Evolutionary conservation across 208 protist genomes (phyloP), one percentile per base, ranked within the genome.

Genomic region (Leishmania tarentolae): DNA sequence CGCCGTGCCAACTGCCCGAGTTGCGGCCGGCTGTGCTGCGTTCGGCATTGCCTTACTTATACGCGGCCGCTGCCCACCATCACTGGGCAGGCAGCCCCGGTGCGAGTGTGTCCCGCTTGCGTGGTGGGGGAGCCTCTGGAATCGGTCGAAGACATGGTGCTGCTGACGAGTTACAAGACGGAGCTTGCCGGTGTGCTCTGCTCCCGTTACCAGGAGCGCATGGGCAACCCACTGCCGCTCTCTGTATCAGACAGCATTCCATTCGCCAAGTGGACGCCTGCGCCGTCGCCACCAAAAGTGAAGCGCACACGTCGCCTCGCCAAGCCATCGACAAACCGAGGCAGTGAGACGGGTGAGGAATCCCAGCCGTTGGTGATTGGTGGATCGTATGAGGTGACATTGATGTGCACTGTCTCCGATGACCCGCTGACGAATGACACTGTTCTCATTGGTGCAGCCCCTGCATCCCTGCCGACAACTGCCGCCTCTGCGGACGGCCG

Each of bases 1-100:
- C 88, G 83, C 59, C 93, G 89, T 4, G 85, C 85, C 40, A 91
- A 95, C 78, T 96, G 92, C 75, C 89, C 90, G 17, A 88, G 90
- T 44, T 96, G 92, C 72, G 92, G 92, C 9, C 86, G 89, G 37
- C 80, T 94, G 11, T 93, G 89, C 76, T 94, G 90, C 80, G 42
- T 87, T 28, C 90, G 87, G 37, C 86, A 80, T 56, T 95, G 89
- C 71, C 85, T 94, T 52, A 82, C 80, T 21, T 84, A 90, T 76
- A 69, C 75, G 35, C 85, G 90, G 0, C 89, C 93, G n/a, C 83
- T 94, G 65, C 91, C 93, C 40, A 93, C 84, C 6, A 82, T 95
- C 4, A 82, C 75, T n/a, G 82, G 82, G 28, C 71, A 79, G 11
- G 40, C 59, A 31, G 59, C 47, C 52, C 56, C 66, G 15, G 82